Evolutionary conservation across 495 filamentous ascomycete genomes (phyloP), one percentile per base, ranked within the genome.

Genomic region (Tetracladium marchalianum): DNA sequence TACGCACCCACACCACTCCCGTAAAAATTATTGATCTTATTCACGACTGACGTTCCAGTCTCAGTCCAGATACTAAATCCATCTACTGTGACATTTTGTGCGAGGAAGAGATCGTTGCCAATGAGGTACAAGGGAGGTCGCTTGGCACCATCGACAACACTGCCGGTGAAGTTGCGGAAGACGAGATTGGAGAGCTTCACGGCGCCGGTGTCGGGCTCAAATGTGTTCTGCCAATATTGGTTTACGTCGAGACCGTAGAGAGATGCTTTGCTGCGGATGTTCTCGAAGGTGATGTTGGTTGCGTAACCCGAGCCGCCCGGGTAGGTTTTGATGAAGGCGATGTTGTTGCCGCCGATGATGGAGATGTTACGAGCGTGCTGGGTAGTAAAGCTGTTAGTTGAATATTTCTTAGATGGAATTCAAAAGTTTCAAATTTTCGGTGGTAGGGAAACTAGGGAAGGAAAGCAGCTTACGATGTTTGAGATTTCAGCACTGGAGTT

Each of bases 61-160:
- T 73, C 70, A 11, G 75, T 79, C 76, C 75, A 79, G 68, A 80
- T 77, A 15, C 62, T 57, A 37, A 78, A 74, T 47, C 77, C 68
- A 13, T 62, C 51, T 43, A 80, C 62, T 1, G 62, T 72, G 44
- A 79, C 64, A 32, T 69, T 68, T 3, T 61, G 71, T 55, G 71
- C 70, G 17, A 74, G 76, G 1, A 65, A 65, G 11, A 59, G 57
- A 49, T 70, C 60, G 0, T 68, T 55, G 33, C 70, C 76, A 44
- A 64, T 63, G 10, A 72, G 62, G 33, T 71, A 62, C 46, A 79
- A 64, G 2, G 75, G 73, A 0, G 71, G 71, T 8, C 74, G 67
- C 18, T 55, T 15, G 8, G 62, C 54, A 5, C 76, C 75, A 47
- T 78, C 54, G 2, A 65, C 56, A 32, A 75, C 68, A 5, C 67